phyloP scores from a whole-genome alignment of 2,329 filamentous ascomycete genomes.

The Setomelanomma holmii region DNA sequence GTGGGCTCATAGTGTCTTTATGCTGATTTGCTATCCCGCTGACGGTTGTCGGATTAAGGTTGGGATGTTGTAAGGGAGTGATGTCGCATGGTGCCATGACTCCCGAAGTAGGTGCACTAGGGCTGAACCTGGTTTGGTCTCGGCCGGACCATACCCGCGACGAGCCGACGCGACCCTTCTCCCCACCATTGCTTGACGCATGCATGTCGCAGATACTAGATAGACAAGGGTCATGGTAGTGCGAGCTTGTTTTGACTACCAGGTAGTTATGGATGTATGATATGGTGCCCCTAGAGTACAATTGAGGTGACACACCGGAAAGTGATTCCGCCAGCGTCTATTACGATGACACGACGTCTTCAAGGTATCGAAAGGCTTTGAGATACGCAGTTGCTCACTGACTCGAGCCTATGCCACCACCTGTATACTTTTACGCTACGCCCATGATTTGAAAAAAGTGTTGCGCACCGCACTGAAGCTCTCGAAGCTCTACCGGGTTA shows the following conservation, averaged over 20 bases:
- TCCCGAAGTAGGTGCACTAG: slow-evolving; percentile 16
- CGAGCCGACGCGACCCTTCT: slow-evolving; percentile 13
- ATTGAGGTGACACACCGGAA: no score
- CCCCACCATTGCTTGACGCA: background rate
- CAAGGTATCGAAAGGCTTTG: no score
- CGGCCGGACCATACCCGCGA: slow-evolving; percentile 19
- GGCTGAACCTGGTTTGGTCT: slow-evolving; percentile 16
- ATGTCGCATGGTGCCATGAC: slow-evolving; percentile 7
- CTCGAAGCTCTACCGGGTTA: no score
- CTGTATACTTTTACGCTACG: no score
- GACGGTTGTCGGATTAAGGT: slow-evolving; percentile 11
- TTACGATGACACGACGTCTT: no score
- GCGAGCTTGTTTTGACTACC: slow-evolving; percentile 2
- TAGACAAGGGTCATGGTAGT: background rate
- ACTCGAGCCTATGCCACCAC: no score
- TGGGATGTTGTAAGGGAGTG: slow-evolving; percentile 11
- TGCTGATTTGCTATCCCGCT: background rate
- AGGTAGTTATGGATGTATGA: no score
- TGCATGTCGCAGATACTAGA: background rate
- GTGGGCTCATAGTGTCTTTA: slow-evolving; percentile 2
- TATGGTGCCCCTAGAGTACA: no score
- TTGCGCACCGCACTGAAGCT: no score
- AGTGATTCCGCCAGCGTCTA: no score
- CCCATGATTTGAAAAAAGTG: no score
- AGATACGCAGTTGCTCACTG: no score